Conservation (phyloP, 2,329 filamentous ascomycete genomes). For the Fusarium fracticaudum region DNA sequence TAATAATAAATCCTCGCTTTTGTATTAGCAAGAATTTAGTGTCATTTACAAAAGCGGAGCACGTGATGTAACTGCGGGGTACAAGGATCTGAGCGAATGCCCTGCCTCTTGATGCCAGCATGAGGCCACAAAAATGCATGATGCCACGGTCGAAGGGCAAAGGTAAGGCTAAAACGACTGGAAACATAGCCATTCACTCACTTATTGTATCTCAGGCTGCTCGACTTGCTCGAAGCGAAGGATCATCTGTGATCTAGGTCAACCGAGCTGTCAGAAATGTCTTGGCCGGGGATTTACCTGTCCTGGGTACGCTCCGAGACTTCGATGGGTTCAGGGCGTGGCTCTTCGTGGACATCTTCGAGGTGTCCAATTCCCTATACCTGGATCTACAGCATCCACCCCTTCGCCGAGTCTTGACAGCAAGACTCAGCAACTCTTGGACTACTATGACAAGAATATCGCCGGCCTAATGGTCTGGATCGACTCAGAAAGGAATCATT, state of each 20-base stretch:
- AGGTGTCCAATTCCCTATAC: fast-evolving
- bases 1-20: too few species aligned
- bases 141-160: background rate
- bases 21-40: too few species aligned
- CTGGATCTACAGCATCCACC: fast-evolving
- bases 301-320: background rate
- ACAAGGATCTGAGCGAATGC: fast-evolving
- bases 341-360: background rate
- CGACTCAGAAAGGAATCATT: background rate
- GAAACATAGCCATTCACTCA: fast-evolving
- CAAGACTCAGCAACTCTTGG: background rate
- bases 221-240: fast-evolving
- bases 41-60: background rate
- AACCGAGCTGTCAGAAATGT: background rate
- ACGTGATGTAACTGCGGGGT: background rate
- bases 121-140: fast-evolving
- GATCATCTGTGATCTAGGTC: background rate
- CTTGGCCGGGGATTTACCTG: background rate
- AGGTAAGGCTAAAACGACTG: fast-evolving
- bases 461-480: background rate
- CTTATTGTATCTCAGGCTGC: fast-evolving
- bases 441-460: background rate
- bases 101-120: fast-evolving
- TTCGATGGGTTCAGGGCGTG: background rate
- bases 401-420: fast-evolving